Conservation (phyloP, 805 yeast genomes). For the Henningerozyma blattae region DNA sequence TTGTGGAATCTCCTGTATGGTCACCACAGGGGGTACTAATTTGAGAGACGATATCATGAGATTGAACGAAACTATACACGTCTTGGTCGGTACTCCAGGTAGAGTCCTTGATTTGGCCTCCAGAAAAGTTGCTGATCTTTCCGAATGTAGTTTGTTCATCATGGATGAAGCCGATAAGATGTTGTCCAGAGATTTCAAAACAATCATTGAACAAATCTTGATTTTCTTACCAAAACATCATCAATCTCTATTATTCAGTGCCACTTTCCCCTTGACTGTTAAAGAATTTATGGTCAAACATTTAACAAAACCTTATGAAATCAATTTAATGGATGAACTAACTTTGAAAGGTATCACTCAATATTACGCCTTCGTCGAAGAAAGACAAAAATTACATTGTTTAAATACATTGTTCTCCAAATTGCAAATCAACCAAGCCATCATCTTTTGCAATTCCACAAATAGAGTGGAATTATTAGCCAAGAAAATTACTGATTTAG, state of each 20-base stretch:
- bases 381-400: constrained; percentile 90
- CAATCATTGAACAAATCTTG: constrained; percentile 77
- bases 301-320: constrained; percentile 84
- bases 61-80: constrained; percentile 85
- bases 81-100: constrained; percentile 96
- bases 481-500: constrained; percentile 89
- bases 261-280: constrained; percentile 93
- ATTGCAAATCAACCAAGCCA: constrained; percentile 90
- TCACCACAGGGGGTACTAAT: constrained; percentile 95
- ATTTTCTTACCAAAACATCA: constrained; percentile 65
- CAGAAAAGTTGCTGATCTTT: constrained; percentile 75
- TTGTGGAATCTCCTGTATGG: constrained; percentile 87
- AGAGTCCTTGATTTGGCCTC: constrained; percentile 90
- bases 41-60: constrained; percentile 90
- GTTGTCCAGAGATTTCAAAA: constrained; percentile 81
- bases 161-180: constrained; percentile 99
- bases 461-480: constrained; percentile 93
- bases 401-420: constrained; percentile 89
- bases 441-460: constrained; percentile 94
- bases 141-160: constrained; percentile 75
- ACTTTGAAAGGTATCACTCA: constrained; percentile 94
- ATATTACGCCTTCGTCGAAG: constrained; percentile 97
- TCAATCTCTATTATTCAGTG: constrained; percentile 83
- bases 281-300: constrained; percentile 87
- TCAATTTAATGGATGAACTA: constrained; percentile 94